A percentile compares a stretch with the other conserved stretches of the same genome.
Conservation (phyloP, 2,329 filamentous ascomycete genomes). For the Nakataea oryzae region DNA sequence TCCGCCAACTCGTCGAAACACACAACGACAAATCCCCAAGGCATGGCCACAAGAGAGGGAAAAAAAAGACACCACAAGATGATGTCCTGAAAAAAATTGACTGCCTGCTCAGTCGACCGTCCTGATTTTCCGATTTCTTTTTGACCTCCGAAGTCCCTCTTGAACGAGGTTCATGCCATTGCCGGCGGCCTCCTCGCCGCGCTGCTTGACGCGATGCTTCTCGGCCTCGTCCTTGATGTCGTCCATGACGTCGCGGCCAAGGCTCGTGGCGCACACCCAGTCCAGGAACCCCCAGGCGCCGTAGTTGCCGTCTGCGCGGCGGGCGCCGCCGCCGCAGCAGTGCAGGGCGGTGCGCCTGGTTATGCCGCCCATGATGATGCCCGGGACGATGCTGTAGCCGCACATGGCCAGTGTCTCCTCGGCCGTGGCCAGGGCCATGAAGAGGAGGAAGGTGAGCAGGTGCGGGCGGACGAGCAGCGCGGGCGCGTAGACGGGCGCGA, state of each 20-base stretch:
- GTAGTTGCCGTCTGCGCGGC: conserved; percentile 39
- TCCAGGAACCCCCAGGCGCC: conserved; percentile 53
- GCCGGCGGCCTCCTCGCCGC: conserved; percentile 21
- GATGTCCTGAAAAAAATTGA: background rate
- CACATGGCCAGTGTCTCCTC: conserved; percentile 59
- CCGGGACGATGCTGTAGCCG: conserved; percentile 52
- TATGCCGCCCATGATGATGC: conserved; percentile 42
- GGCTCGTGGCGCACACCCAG: conserved; percentile 46
- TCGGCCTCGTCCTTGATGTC: conserved; percentile 45
- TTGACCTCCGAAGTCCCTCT: conserved; percentile 19
- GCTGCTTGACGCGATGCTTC: conserved; percentile 40
- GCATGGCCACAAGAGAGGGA: no score
- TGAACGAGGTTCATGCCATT: conserved; percentile 21
- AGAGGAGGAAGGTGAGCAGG: conserved; percentile 60
- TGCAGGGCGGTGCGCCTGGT: conserved; percentile 16
- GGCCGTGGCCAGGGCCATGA: conserved; percentile 50
- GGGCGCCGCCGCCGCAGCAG: conserved; percentile 31
- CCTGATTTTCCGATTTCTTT: conserved; percentile 15
- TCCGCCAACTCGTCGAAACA: no score
- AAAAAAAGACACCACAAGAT: background rate
- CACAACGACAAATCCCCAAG: no score
- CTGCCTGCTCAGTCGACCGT: background rate
- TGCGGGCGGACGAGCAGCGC: conserved; percentile 57
- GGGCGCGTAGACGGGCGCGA: conserved; percentile 56
- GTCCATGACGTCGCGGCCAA: conserved; percentile 40